Percentiles rank a stretch among this genome's conserved stretches.
Evolutionary conservation across 768 basidiomycete species (phyloP).

Genomic region (Pleurotus eryngii): DNA sequence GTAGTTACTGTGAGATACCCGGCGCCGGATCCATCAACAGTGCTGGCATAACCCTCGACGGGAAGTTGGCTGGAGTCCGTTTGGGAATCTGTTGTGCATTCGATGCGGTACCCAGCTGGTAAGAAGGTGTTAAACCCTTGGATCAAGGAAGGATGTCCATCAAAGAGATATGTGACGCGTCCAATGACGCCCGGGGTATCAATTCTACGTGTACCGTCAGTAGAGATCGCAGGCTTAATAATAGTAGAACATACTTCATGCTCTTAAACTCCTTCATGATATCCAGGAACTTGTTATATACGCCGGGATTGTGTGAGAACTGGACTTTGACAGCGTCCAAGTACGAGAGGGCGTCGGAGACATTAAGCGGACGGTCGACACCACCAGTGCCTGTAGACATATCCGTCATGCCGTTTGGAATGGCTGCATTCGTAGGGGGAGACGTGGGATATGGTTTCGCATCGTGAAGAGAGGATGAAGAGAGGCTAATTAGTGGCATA

Average conservation of each 20-base stretch:
- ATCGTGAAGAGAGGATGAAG: too few relatives aligned
- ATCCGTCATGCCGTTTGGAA: not conserved
- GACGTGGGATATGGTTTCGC: too few relatives aligned
- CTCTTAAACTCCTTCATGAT: constrained; percentile 99
- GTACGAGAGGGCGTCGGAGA: constrained; percentile 90
- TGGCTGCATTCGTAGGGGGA: too few relatives aligned
- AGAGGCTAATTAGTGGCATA: too few relatives aligned
- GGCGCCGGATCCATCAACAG: not conserved
- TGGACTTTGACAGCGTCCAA: constrained; percentile 90
- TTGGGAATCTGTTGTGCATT: constrained; percentile 57
- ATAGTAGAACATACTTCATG: constrained; percentile 56
- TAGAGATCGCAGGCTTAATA: not conserved
- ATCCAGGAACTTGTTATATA: constrained; percentile 91
- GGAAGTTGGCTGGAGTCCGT: not conserved
- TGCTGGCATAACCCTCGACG: not conserved
- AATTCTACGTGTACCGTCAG: constrained; percentile 51
- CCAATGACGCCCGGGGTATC: constrained; percentile 97
- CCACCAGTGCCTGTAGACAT: not conserved
- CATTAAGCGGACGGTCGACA: constrained; percentile 72
- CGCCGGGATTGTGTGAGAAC: constrained; percentile 87
- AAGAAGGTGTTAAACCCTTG: constrained; percentile 99
- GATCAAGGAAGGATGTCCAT: constrained; percentile 85
- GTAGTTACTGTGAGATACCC: constrained; percentile 1
- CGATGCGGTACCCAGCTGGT: constrained; percentile 91
- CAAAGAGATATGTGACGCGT: constrained; percentile 91